These are phyloP conservation scores for Serendipita vermifera DNA, from an alignment of 768 basidiomycete species.

Conservation along the genomic window DNA sequence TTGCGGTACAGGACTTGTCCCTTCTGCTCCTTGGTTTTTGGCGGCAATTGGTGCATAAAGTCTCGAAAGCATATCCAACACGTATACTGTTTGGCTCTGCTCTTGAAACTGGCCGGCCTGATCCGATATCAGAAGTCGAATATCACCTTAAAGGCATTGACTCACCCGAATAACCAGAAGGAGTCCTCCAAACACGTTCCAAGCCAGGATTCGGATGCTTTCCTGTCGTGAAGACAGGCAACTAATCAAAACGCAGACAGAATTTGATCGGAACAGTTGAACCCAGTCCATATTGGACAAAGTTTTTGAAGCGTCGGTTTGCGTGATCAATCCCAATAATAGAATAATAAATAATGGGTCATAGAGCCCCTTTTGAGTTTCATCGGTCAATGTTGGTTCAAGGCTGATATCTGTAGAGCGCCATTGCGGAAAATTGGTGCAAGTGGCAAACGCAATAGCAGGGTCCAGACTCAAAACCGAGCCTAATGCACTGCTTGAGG, in stretches of 20 bases:
- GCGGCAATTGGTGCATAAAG: slow-evolving; percentile 27
- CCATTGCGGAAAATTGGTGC: slow-evolving; percentile 56
- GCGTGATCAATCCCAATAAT: slow-evolving; percentile 53
- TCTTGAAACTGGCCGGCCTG: slow-evolving; percentile 62
- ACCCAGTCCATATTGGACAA: slow-evolving; percentile 66
- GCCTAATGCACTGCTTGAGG: slow-evolving; percentile 42
- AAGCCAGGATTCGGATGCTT: slow-evolving; percentile 45
- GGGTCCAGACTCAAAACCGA: slow-evolving; percentile 62
- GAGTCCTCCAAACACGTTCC: slow-evolving; percentile 47
- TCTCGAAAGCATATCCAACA: slow-evolving; percentile 54
- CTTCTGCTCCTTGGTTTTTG: neutral
- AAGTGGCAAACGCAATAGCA: slow-evolving; percentile 52
- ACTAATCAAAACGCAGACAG: slow-evolving; percentile 58
- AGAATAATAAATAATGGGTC: slow-evolving; percentile 69
- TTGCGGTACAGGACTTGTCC: slow-evolving; percentile 31
- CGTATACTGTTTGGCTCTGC: slow-evolving; percentile 54
- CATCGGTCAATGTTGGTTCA: slow-evolving; percentile 16
- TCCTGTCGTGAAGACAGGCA: slow-evolving; percentile 54
- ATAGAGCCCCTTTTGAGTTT: slow-evolving; percentile 39
- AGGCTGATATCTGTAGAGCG: slow-evolving; percentile 35
- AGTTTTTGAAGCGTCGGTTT: slow-evolving; percentile 31
- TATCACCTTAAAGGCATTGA: neutral
- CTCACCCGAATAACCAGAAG: slow-evolving; percentile 52
- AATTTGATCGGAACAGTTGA: slow-evolving; percentile 69
- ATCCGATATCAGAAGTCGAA: neutral